A percentile compares a stretch with the other conserved stretches of the same genome.
These are phyloP conservation scores for Beauveria medogensis DNA, from an alignment of 2,329 filamentous ascomycete genomes.

Conservation along the genomic window DNA sequence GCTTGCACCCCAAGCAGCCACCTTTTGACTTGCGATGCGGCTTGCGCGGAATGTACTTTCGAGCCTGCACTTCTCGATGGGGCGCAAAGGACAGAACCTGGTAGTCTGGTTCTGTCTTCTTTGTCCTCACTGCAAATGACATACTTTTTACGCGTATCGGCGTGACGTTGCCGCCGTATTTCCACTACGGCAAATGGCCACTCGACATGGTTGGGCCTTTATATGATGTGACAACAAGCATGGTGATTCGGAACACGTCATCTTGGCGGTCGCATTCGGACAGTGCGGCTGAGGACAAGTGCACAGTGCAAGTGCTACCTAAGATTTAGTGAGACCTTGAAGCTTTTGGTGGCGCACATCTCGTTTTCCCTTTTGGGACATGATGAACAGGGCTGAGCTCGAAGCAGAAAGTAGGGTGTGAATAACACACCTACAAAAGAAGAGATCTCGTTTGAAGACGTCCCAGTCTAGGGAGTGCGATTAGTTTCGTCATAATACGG, in stretches of 20 bases:
- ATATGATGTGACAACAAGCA: neutral
- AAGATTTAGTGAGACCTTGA: neutral
- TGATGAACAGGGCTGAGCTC: neutral
- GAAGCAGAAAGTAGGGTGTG: no score
- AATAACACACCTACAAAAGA: no score
- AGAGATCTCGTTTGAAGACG: no score
- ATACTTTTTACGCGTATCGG: neutral
- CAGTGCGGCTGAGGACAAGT: conserved; percentile 5
- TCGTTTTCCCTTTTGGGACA: conserved; percentile 17
- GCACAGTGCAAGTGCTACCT: neutral
- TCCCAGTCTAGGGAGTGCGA: no score
- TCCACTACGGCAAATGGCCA: neutral
- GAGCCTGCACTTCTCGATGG: conserved; percentile 4
- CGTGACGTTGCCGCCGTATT: neutral
- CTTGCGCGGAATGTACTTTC: conserved; percentile 16
- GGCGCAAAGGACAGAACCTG: conserved; percentile 7
- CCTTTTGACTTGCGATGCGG: conserved; percentile 15
- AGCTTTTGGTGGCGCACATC: neutral
- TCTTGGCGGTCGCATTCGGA: neutral
- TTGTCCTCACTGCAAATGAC: neutral
- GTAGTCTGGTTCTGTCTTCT: neutral
- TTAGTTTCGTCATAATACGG: no score
- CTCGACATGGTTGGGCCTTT: neutral
- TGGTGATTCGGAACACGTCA: neutral
- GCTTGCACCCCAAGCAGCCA: conserved; percentile 17